These are phyloP conservation scores for Sporothrix protearum DNA, from an alignment of 2,329 filamentous ascomycete species.

Conservation along the genomic window DNA sequence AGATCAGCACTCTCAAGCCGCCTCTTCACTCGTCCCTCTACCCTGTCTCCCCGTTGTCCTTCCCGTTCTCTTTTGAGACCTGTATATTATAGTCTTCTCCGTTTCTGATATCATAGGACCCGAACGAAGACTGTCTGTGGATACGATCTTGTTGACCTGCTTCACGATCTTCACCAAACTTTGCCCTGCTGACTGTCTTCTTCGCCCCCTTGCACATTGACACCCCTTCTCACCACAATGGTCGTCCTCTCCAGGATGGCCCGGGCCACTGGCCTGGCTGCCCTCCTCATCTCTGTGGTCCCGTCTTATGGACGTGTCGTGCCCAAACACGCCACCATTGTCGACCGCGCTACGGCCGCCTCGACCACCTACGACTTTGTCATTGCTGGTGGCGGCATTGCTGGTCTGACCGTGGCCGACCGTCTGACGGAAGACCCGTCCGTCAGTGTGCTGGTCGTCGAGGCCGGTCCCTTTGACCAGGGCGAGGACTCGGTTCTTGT, in stretches of 20 bases:
- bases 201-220: background rate
- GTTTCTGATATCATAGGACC: background rate
- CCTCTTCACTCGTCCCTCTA: background rate
- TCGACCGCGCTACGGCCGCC: slow-evolving; percentile 8
- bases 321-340: slow-evolving; percentile 12
- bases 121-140: background rate
- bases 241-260: background rate
- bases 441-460: slow-evolving; percentile 31
- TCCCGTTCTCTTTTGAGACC: background rate
- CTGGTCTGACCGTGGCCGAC: slow-evolving; percentile 39
- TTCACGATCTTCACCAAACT: background rate
- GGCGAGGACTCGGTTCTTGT: slow-evolving; percentile 33
- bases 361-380: slow-evolving; percentile 18
- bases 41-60: background rate
- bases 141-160: background rate
- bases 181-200: background rate
- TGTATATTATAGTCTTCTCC: background rate
- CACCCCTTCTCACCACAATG: background rate
- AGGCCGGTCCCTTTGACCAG: slow-evolving; percentile 31
- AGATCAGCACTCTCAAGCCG: slow-evolving; percentile 13
- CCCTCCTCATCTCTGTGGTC: background rate
- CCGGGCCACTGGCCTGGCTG: background rate
- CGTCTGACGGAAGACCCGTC: slow-evolving; percentile 43
- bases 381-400: slow-evolving; percentile 40
- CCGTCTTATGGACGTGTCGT: background rate